A percentile compares a stretch with the other conserved stretches of the same genome.
Evolutionary conservation across 352 stramenopile species (phyloP).

Genomic region (Phytophthora litchii): DNA sequence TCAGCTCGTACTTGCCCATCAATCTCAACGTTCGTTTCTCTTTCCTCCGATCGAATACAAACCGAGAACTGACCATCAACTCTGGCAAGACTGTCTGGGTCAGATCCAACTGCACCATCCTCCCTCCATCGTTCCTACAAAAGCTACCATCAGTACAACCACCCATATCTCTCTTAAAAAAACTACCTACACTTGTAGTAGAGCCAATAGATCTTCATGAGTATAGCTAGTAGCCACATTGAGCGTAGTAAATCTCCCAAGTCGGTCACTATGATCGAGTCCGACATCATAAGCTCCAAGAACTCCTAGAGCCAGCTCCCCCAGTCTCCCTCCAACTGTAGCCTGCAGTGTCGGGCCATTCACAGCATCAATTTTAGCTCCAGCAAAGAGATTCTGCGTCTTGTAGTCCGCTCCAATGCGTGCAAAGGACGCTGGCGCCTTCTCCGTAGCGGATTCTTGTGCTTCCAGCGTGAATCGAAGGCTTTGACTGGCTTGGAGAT

Average conservation of each 20-base stretch:
- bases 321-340: conserved; percentile 53
- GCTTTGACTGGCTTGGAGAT: conserved; percentile 56
- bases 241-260: conserved; percentile 68
- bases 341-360: conserved; percentile 78
- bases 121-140: conserved; percentile 68
- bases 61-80: conserved; percentile 67
- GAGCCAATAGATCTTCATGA: conserved; percentile 64
- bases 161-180: background rate
- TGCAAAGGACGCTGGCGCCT: conserved; percentile 68
- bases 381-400: conserved; percentile 48
- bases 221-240: conserved; percentile 64
- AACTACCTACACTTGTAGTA: conserved; percentile 74
- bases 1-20: conserved; percentile 60
- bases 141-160: conserved; percentile 1
- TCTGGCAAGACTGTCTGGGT: conserved; percentile 61
- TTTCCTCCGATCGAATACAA: conserved; percentile 71
- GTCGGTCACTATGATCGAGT: conserved; percentile 75
- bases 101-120: conserved; percentile 61
- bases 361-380: conserved; percentile 77
- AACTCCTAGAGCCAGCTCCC: conserved; percentile 49
- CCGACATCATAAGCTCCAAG: conserved; percentile 81
- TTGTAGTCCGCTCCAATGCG: conserved; percentile 76
- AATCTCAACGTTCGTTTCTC: conserved; percentile 69
- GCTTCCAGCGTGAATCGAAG: conserved; percentile 79
- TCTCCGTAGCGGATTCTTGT: conserved; percentile 74